Conservation (phyloP, 495 filamentous ascomycete species). For the Tuber magnatum region DNA sequence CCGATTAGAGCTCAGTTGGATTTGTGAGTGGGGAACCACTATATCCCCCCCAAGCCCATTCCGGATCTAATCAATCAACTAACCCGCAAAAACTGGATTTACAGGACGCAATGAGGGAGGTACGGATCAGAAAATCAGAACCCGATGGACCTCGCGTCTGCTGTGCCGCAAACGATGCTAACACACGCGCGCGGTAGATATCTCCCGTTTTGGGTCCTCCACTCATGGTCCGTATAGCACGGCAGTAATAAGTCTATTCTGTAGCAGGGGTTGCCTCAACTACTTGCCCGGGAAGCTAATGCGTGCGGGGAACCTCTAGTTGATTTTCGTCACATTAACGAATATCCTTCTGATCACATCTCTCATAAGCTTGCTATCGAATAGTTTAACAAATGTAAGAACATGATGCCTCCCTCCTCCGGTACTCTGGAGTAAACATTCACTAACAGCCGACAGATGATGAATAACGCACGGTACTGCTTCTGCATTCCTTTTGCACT, state of each 20-base stretch:
- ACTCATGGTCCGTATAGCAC: conserved; percentile 52
- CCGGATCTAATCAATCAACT: conserved; percentile 20
- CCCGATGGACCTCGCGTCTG: conserved; percentile 46
- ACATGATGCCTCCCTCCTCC: conserved; percentile 3
- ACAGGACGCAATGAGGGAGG: conserved; percentile 47
- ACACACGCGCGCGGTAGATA: conserved; percentile 42
- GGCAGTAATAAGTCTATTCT: conserved; percentile 1
- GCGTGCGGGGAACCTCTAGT: conserved; percentile 32
- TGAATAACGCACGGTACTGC: conserved; percentile 40
- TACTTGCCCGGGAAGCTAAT: conserved; percentile 2
- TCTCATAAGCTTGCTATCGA: conserved; percentile 82
- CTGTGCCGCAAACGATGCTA: conserved; percentile 26
- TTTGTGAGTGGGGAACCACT: conserved; percentile 54
- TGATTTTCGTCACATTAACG: conserved; percentile 76
- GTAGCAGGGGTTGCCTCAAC: not conserved
- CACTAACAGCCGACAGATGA: conserved; percentile 29
- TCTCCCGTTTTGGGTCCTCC: conserved; percentile 56
- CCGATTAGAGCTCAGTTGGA: conserved; percentile 58
- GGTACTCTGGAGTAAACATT: not conserved
- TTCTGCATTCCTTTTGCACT: conserved; percentile 3
- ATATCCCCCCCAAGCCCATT: conserved; percentile 12
- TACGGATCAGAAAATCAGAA: conserved; percentile 47
- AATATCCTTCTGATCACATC: conserved; percentile 89
- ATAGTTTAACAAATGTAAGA: conserved; percentile 77
- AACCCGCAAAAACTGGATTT: conserved; percentile 14